Evolutionary conservation across 176 grass and related monocot genomes (phyloP), one percentile per base, ranked within the genome.

Genomic region (Avena sativa): DNA sequence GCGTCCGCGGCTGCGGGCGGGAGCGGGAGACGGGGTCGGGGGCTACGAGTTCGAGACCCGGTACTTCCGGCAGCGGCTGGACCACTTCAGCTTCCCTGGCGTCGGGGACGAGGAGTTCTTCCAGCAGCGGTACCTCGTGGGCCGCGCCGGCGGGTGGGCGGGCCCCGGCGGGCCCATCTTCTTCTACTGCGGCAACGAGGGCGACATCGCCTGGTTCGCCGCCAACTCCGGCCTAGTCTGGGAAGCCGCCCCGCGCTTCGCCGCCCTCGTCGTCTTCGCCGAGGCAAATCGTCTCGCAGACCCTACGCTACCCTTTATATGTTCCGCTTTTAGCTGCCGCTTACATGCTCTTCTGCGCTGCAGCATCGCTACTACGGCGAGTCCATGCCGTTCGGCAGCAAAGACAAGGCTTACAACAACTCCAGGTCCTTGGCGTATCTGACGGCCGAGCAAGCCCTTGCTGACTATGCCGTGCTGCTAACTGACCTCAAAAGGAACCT

Each of bases 141-240:
- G 88, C 20, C 63, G 75, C 32, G 78, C 83, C 23, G 92, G 71
- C 19, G 65, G 67, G 28, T 91, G 96, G 96, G 80, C 90, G 7
- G 81, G 85, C 3, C 81, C 84, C 12, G 81, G 81, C 25, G 91
- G 88, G 9, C 90, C 96, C 86, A 92, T 98, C 73, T 98, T 98
- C 96, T 98, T 98, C 93, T 98, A 98, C 86, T 95, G 96, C 75
- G 96, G 96, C 79, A 98, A 98, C 81, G 93, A 98, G 92, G 93
- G 96, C 30, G 93, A 94, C 84, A 96, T 98, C 88, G 93, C 81
- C 79, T 96, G 96, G 96, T 98, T 98, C 90, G 90, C 93, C 34
- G 63, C 80, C 88, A 98, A 98, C 92, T 94, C 96, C 59, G 93
- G 96, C 61, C 91, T 98, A 89, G 84, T 95, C 57, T 98, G 96